Conservation (phyloP, 768 basidiomycete species). For the Exidia glandulosa region DNA sequence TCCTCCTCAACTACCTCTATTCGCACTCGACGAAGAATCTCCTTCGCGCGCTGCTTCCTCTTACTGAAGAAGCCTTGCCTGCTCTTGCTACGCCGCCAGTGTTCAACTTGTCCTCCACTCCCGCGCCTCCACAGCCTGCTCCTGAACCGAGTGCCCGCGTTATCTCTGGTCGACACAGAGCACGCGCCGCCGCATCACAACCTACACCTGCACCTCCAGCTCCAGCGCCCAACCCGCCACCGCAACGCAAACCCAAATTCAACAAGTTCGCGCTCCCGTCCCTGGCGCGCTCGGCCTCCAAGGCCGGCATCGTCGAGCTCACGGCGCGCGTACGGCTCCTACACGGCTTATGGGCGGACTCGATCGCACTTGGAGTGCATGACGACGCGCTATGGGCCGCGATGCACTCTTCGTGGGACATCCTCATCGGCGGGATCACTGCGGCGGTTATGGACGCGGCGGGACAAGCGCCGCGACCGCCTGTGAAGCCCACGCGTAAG, state of each 20-base stretch:
- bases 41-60: neutral
- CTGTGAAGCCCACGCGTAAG: no score
- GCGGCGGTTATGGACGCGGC: neutral
- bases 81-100: neutral
- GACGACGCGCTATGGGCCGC: slow-evolving; percentile 36
- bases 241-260: neutral
- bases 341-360: slow-evolving; percentile 41
- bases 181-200: no score
- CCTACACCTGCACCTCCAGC: no score
- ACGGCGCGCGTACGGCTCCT: neutral
- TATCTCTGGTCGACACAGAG: no score
- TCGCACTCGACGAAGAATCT: neutral
- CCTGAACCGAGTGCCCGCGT: neutral
- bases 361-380: slow-evolving; percentile 36
- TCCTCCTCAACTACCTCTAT: neutral
- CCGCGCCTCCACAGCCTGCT: no score
- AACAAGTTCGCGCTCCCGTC: neutral
- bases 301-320: neutral
- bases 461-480: neutral
- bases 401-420: slow-evolving; percentile 40
- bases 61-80: neutral
- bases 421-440: slow-evolving; percentile 18
- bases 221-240: no score
- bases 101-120: neutral
- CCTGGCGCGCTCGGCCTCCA: neutral